Evolutionary conservation across 2,329 filamentous ascomycete genomes (phyloP), one percentile per base, ranked within the genome.

Genomic region (Alternaria triticimaculans): DNA sequence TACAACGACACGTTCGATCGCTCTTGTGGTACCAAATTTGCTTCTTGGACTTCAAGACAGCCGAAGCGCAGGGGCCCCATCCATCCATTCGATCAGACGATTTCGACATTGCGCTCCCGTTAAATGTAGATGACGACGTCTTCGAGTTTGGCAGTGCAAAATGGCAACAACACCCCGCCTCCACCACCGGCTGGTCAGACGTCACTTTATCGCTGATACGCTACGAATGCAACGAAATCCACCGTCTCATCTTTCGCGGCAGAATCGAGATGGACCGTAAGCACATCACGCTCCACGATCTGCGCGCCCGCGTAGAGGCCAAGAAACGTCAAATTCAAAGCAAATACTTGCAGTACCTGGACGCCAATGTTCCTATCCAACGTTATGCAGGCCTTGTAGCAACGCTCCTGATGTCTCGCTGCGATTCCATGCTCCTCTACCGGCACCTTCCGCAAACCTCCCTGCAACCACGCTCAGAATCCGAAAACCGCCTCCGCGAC

Each of bases 401-500:
- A 2, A 80, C 76, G 0, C 69, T 79, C 2, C 69, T 80, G n/a
- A 78, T 79, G 74, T 67, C 78, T 3, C 77, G 78, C 59, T 80
- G 78, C 69, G 78, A 80, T 68, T 78, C 76, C 2, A 80, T 79
- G 78, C 74, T 80, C 2, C 73, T 80, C 21, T 80, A 79, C 64
- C 78, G 78, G 4, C 78, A 79, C 44, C 74, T 80, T 2, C 77
- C 78, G 0, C 77, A 80, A 67, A 78, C 77, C 10, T 72, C 72
- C 5, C 67, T 74, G 0, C 72, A 76, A 25, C 70, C 74, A 11
- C 77, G 78, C 43, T 78, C 77, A 18, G 76, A 79, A 20, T 76
- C 76, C 1, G 78, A 79, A 46, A 79, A 79, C 57, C 72, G 76
- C 0, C 72, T 80, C 2, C 76, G 78, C 18, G 77, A 80, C 55